Evolutionary conservation across 495 filamentous ascomycete genomes (phyloP).

Genomic region (Xylaria intraflava): DNA sequence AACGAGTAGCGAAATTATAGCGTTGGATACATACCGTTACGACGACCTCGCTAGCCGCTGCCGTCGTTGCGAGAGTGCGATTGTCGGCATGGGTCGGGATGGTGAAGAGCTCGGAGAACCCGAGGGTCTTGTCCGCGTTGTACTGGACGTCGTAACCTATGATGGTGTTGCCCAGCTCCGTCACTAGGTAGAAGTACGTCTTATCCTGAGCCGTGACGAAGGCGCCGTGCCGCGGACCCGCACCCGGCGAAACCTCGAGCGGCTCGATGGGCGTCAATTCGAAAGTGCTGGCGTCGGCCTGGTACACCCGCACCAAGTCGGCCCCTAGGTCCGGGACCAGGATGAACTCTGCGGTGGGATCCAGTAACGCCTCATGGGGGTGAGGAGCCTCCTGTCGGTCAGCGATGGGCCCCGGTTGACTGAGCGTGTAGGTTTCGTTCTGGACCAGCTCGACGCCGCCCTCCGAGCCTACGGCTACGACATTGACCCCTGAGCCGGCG

Average conservation of each 20-base stretch:
- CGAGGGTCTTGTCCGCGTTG: slow-evolving; percentile 34
- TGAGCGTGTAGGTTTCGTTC: slow-evolving; percentile 46
- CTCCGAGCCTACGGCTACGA: slow-evolving; percentile 17
- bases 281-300: slow-evolving; percentile 39
- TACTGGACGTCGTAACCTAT: slow-evolving; percentile 55
- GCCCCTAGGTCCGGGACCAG: slow-evolving; percentile 66
- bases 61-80: slow-evolving; percentile 31
- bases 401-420: slow-evolving; percentile 41
- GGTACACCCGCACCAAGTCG: slow-evolving; percentile 61
- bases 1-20: neutral
- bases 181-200: slow-evolving; percentile 55
- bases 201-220: slow-evolving; percentile 47
- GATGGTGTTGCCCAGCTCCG: slow-evolving; percentile 56
- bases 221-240: slow-evolving; percentile 61
- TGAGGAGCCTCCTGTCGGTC: slow-evolving; percentile 59
- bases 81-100: slow-evolving; percentile 41
- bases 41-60: slow-evolving; percentile 50
- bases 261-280: slow-evolving; percentile 28
- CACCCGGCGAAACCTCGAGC: slow-evolving; percentile 37
- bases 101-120: slow-evolving; percentile 39
- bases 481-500: slow-evolving; percentile 25
- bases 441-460: slow-evolving; percentile 35
- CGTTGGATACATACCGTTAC: slow-evolving; percentile 45
- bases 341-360: slow-evolving; percentile 60
- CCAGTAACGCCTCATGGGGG: slow-evolving; percentile 62